Evolutionary conservation across 1,139 yeast genomes (phyloP).

Genomic region (Wickerhamomyces sp.): DNA sequence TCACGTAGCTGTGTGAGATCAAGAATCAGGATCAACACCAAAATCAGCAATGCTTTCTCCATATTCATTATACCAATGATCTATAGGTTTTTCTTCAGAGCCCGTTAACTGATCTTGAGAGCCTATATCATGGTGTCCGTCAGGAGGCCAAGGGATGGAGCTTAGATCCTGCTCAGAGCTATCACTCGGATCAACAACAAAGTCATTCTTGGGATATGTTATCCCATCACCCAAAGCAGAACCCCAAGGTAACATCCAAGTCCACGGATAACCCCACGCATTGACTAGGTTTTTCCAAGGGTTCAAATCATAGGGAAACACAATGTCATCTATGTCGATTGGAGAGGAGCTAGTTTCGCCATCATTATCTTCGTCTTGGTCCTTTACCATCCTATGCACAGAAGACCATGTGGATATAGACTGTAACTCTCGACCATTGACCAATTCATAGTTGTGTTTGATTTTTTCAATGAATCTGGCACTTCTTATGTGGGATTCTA

Average conservation of each 20-base stretch:
- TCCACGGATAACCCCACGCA: constrained; percentile 52
- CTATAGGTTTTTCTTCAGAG: constrained; percentile 28
- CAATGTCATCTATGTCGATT: constrained; percentile 39
- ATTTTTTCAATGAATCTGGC: constrained; percentile 50
- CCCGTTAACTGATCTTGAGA: constrained; percentile 10
- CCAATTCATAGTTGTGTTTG: constrained; percentile 37
- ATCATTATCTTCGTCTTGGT: constrained; percentile 16
- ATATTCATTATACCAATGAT: constrained; percentile 67
- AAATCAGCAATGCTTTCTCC: constrained; percentile 82
- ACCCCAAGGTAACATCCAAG: constrained; percentile 73
- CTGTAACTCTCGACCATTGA: constrained; percentile 44
- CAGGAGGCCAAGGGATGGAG: constrained; percentile 85
- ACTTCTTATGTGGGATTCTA: constrained; percentile 57
- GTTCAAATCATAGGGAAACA: constrained; percentile 80
- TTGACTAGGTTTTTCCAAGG: constrained; percentile 46
- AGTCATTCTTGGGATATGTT: constrained; percentile 49
- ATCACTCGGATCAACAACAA: constrained; percentile 20
- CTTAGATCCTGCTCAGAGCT: constrained; percentile 53
- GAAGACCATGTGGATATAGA: constrained; percentile 42
- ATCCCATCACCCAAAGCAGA: constrained; percentile 50
- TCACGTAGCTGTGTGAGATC: background rate
- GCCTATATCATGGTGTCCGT: constrained; percentile 52
- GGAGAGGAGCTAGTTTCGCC: background rate
- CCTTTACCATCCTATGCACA: constrained; percentile 19
- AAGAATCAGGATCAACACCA: constrained; percentile 77